These are phyloP conservation scores for Fusarium mundagurra DNA, from an alignment of 2,329 filamentous ascomycete species.

Conservation along the genomic window DNA sequence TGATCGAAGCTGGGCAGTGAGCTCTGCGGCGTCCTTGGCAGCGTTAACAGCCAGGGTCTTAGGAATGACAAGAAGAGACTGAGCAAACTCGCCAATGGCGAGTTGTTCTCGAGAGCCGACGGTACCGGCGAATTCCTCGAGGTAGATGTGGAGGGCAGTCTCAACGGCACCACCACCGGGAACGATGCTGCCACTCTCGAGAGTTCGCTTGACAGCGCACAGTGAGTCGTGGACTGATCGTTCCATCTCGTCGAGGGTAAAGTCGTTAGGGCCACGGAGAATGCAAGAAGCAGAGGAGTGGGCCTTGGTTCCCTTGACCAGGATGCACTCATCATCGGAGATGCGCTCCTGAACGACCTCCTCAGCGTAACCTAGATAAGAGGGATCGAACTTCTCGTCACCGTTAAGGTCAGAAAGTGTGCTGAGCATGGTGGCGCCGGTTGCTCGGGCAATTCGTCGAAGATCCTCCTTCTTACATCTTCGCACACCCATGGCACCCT, in stretches of 20 bases:
- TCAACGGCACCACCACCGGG: conserved; percentile 96
- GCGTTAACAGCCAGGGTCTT: conserved; percentile 98
- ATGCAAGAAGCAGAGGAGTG: conserved; percentile 96
- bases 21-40: conserved; percentile 93
- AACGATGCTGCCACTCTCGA: conserved; percentile 96
- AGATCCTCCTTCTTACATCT: conserved; percentile 99
- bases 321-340: conserved; percentile 97
- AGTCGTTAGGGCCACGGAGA: conserved; percentile 94
- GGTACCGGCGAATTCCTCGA: conserved; percentile 97
- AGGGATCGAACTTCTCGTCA: conserved; percentile 94
- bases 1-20: conserved; percentile 93
- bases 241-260: conserved; percentile 98
- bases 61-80: conserved; percentile 91
- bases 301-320: conserved; percentile 94
- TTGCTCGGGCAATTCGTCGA: conserved; percentile 93
- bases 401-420: conserved; percentile 96
- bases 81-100: conserved; percentile 96
- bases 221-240: conserved; percentile 96
- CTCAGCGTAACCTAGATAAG: conserved; percentile 89
- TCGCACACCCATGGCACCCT: conserved; percentile 93
- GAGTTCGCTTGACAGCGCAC: conserved; percentile 94
- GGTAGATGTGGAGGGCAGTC: conserved; percentile 98
- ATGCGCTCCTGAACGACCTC: conserved; percentile 99
- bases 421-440: conserved; percentile 91
- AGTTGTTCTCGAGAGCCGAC: conserved; percentile 97